Evolutionary conservation across 192 early-diverging fungal species (phyloP).

Genomic region (Martensiomyces pterosporus): DNA sequence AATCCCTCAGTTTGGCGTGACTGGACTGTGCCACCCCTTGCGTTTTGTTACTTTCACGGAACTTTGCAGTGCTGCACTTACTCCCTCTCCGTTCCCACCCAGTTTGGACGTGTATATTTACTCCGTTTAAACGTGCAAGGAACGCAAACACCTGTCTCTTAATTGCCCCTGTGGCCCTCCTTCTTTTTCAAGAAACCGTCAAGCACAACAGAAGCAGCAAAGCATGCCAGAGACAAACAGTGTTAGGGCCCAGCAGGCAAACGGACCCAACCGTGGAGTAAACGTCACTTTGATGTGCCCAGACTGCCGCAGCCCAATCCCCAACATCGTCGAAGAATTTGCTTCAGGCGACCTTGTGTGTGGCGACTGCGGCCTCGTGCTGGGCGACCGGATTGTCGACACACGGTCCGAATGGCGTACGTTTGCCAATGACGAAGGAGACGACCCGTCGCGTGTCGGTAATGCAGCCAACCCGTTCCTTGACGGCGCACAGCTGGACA

Average conservation of each 20-base stretch:
- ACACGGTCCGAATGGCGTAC: slow-evolving; percentile 95
- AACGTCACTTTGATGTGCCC: slow-evolving; percentile 53
- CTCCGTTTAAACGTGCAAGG: no score
- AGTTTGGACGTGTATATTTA: no score
- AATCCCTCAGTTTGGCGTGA: no score
- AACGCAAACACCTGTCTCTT: no score
- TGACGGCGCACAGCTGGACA: slow-evolving; percentile 42
- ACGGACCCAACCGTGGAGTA: background rate
- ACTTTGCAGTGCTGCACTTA: no score
- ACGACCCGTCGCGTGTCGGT: slow-evolving; percentile 46
- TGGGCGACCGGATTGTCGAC: slow-evolving; percentile 96
- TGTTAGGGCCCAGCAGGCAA: background rate
- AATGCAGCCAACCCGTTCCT: slow-evolving; percentile 39
- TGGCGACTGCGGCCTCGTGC: slow-evolving; percentile 89
- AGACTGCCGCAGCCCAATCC: slow-evolving; percentile 76
- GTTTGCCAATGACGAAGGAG: slow-evolving; percentile 48
- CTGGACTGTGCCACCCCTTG: no score
- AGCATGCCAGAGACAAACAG: background rate
- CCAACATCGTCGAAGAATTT: slow-evolving; percentile 97
- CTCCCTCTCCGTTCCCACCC: no score
- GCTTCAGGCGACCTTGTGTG: slow-evolving; percentile 90
- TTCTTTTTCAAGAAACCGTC: background rate
- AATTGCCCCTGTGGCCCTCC: background rate
- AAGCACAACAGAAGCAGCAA: background rate
- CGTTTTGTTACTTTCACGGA: no score